Evolutionary conservation across 768 basidiomycete species (phyloP).

Genomic region (Sporobolomyces phaffii): DNA sequence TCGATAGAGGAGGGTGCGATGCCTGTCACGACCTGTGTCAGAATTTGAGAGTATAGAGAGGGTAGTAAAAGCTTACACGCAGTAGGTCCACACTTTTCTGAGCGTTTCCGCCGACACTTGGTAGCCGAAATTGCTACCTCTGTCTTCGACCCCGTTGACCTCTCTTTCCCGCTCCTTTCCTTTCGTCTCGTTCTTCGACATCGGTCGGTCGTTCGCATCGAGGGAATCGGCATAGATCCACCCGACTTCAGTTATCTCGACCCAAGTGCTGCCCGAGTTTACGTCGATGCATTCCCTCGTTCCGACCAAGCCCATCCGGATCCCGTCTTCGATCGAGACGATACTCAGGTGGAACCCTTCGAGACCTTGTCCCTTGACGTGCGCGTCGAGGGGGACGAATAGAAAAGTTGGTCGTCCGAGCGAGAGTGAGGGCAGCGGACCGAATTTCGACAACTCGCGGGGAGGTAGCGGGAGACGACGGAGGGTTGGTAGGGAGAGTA

Average conservation of each 20-base stretch:
- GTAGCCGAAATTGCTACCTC: slow-evolving; percentile 48
- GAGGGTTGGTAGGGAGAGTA: slow-evolving; percentile 10
- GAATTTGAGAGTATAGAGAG: no score
- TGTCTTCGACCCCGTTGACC: background rate
- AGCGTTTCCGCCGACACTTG: slow-evolving; percentile 58
- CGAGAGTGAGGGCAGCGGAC: slow-evolving; percentile 51
- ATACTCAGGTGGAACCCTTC: slow-evolving; percentile 77
- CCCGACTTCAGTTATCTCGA: slow-evolving; percentile 41
- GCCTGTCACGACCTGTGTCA: slow-evolving; percentile 56
- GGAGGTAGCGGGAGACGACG: slow-evolving; percentile 15
- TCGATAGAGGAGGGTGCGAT: slow-evolving; percentile 80
- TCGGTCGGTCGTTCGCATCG: slow-evolving; percentile 16
- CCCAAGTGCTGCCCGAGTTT: slow-evolving; percentile 5
- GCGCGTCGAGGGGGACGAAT: slow-evolving; percentile 11
- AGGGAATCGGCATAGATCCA: slow-evolving; percentile 22
- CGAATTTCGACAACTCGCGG: slow-evolving; percentile 66
- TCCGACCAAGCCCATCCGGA: slow-evolving; percentile 74
- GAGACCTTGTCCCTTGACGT: slow-evolving; percentile 52
- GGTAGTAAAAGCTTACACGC: slow-evolving; percentile 55
- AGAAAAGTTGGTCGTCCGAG: slow-evolving; percentile 63
- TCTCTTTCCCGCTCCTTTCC: slow-evolving; percentile 9
- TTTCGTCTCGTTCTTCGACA: background rate
- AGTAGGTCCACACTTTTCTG: slow-evolving; percentile 76
- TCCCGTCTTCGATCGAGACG: slow-evolving; percentile 68
- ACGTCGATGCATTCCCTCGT: slow-evolving; percentile 39